Evolutionary conservation across 345 rosid species (phyloP), one percentile per base, ranked within the genome.

Genomic region (Brassica juncea): DNA sequence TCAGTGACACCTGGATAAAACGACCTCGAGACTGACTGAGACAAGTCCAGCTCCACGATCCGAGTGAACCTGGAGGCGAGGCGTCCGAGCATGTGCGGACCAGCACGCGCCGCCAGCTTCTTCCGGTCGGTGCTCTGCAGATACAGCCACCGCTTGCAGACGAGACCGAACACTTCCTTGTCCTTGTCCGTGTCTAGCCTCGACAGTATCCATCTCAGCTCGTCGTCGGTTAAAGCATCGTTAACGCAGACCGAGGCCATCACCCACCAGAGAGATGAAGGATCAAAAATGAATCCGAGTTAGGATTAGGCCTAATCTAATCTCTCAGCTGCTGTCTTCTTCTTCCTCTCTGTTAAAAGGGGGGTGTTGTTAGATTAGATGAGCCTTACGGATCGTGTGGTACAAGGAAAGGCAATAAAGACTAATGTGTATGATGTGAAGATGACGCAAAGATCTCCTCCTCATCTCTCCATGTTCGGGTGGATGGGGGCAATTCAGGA

Each of bases 1-100:
- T 94, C 99, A 16, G 97, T 89, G 32, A 92, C 88, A 5, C 99
- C 99, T 2, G 97, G 99, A 76, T 85, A 91, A 80, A 88, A 92
- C 0, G 97, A 92, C 85, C 99, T 86, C 25, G 99, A 92, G 35
- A 84, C n/a, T 10, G 97, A 92, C 94, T 92, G 97, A 72, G 94
- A 92, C 79, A 94, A 89, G 82, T 94, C 99, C 81, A 94, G 81
- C 72, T 94, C 94, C 9, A 86, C 58, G 52, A 91, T 85, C 10
- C 85, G 81, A 25, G 89, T 85, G 85, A 94, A 94, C 82, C 99
- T 87, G n/a, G 87, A 82, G 15, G 97, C 97, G 78, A 91, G 88
- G 78, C 86, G 90, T 59, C 75, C 77, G 58, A 95, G 98, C 98
- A 94, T 86, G 75, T 91, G 98, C 4, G 96, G 87, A 28, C 99